Base-by-base conservation (phyloP, 306 rosid genomes). In the Pterocarpus macrocarpus region DNA sequence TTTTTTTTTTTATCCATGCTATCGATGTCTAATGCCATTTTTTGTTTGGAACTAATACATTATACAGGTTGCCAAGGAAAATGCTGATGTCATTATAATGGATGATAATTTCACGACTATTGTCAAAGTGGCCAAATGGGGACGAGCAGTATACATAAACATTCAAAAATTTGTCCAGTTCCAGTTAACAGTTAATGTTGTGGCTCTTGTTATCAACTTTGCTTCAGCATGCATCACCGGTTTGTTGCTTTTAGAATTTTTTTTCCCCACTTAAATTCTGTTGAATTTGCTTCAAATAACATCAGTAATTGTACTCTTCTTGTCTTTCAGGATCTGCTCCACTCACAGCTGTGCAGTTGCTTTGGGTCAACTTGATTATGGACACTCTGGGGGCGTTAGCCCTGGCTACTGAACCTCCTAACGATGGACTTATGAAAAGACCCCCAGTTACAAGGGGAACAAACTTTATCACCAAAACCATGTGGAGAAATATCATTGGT, bases 341-440 rank as follows among this genome's bases (percentile, higher is more conserved):
- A 45, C 92, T 95, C 76, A 95, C 99, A 15, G 98, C 96, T 43
- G 99, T 95, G 63, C 99, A 95, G 78, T 67, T 95, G 87, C 97
- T 95, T 56, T 95, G 99, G 99, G 99, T 93, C 34, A 95, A 95
- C 90, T 88, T 95, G 94, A 95, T 95, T 69, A 95, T 95, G 99
- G 99, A 95, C 90, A 93, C 99, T 55, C 92, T 95, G 56, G 99
- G 99, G 56, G 99, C 99, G 36, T 80, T 95, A 84, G 99, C 99
- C 56, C 87, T 95, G 70, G 99, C 99, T 44, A 95, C 99, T 30
- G 99, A 95, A 80, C 98, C 99, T 84, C 99, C 98, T 35, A 85
- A 87, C 11, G 91, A 91, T n/a, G 95, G 76, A 76, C 92, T 95
- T 38, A 79, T 95, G 93, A 39, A 91, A 81, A 82, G 92, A 82